Base-by-base conservation (phyloP, 495 filamentous ascomycete species). In the Ramalina peruviana region DNA sequence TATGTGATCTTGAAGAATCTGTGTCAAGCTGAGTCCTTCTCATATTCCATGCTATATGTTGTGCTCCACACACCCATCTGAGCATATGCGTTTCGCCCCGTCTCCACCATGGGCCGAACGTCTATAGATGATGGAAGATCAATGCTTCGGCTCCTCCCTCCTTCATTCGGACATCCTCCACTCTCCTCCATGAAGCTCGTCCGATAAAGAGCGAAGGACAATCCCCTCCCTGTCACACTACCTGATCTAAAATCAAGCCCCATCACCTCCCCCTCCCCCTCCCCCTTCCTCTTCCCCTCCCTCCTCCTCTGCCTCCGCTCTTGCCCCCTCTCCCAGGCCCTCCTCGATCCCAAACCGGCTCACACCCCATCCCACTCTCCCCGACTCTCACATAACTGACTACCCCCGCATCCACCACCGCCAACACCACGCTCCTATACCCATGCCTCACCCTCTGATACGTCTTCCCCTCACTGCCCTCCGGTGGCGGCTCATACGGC, bases 371-470 rank as follows among this genome's bases (percentile, higher is more conserved):
- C 12, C 76, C 82, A 11, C 80, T 80, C 66, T 96, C 88, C 7
- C 71, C 79, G 47, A 94, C 67, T 36, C 84, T 74, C 43, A 95
- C 64, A 61, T 86, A 98, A 60, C 88, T 96, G 27, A 88, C 82
- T 26, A 98, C 72, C 0, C 92, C 92, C 49, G 86, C 74, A 59
- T 97, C 92, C 9, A 94, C 86, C 5, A 97, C 77, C 0, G 89
- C 92, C 16, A 98, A 57, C 43, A 95, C 67, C 6, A 88, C 86
- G 62, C 85, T 88, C 51, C 88, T 74, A 60, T 85, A 82, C 12
- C 87, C 92, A 49, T 95, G 80, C 58, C 84, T 88, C 51, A 96
- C 62, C n/a, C 83, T 72, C 51, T 72, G 69, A 54, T 86, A 88
- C n/a, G 72, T 54, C 46, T 70, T 65, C 0, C 69, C 64, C 19